These are phyloP conservation scores for Angomonas ambiguus DNA, from an alignment of 208 protist genomes.

Conservation along the genomic window DNA sequence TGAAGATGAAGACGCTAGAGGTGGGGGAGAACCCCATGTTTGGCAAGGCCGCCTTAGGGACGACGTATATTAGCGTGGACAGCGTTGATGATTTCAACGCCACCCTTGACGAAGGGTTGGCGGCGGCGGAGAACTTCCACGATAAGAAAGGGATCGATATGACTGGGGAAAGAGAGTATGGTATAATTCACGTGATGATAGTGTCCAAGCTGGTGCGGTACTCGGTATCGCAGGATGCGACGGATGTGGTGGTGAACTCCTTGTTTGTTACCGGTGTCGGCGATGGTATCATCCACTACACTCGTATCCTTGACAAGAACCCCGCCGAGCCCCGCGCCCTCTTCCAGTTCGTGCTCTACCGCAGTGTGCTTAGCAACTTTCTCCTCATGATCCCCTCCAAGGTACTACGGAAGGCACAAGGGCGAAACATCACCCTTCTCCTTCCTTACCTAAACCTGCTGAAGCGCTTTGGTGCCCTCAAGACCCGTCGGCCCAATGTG, in stretches of 20 bases:
- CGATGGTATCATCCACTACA: slow-evolving; percentile 70
- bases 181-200: slow-evolving; percentile 58
- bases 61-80: slow-evolving; percentile 52
- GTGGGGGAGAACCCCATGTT: slow-evolving; percentile 70
- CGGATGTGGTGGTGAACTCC: slow-evolving; percentile 62
- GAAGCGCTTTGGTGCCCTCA: slow-evolving; percentile 46
- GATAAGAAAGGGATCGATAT: slow-evolving; percentile 6
- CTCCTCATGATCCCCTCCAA: slow-evolving; percentile 27
- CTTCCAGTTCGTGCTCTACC: slow-evolving; percentile 67
- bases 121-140: slow-evolving; percentile 11
- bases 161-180: slow-evolving; percentile 32
- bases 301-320: slow-evolving; percentile 80
- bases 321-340: slow-evolving; percentile 68
- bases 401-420: neutral
- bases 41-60: slow-evolving; percentile 56
- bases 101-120: slow-evolving; percentile 38
- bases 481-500: slow-evolving; percentile 50
- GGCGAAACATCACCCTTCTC: slow-evolving; percentile 17
- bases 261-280: slow-evolving; percentile 71
- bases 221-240: slow-evolving; percentile 28
- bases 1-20: slow-evolving; percentile 28
- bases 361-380: slow-evolving; percentile 46
- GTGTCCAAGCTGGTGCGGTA: slow-evolving; percentile 64
- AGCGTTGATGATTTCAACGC: slow-evolving; percentile 57
- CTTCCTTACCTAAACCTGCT: slow-evolving; percentile 40